Conservation (phyloP, 2,329 filamentous ascomycete species). For the Metarhizium guizhouense region DNA sequence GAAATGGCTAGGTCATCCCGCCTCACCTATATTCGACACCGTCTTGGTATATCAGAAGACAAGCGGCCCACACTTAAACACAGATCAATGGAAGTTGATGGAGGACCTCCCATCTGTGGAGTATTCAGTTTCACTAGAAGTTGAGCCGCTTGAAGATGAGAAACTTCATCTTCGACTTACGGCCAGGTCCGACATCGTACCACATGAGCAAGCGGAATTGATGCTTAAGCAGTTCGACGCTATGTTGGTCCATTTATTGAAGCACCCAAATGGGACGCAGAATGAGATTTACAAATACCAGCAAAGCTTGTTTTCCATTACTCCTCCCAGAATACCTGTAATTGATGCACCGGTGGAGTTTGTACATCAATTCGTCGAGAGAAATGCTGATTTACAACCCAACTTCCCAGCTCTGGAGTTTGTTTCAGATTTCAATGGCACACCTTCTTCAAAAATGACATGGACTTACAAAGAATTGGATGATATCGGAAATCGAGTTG, state of each 20-base stretch:
- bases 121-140: conserved; percentile 73
- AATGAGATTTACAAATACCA: conserved; percentile 24
- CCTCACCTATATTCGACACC: conserved; percentile 69
- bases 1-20: conserved; percentile 56
- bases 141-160: conserved; percentile 46
- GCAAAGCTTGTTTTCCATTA: conserved; percentile 50
- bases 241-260: conserved; percentile 50
- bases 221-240: conserved; percentile 66
- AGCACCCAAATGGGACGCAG: conserved; percentile 32
- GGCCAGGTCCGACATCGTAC: conserved; percentile 55
- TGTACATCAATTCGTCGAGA: conserved; percentile 73
- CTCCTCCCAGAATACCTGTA: conserved; percentile 47
- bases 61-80: conserved; percentile 15
- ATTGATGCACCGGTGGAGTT: conserved; percentile 51
- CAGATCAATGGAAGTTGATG: conserved; percentile 46
- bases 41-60: conserved; percentile 74
- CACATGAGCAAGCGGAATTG: conserved; percentile 55
- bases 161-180: conserved; percentile 56
- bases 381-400: conserved; percentile 45
- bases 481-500: conserved; percentile 61
- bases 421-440: conserved; percentile 44
- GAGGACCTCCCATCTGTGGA: conserved; percentile 64
- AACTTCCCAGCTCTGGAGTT: conserved; percentile 67
- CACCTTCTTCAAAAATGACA: conserved; percentile 32
- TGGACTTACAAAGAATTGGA: conserved; percentile 76